Evolutionary conservation across 164 flowering plant genomes (phyloP).

Genomic region (Piper betle): DNA sequence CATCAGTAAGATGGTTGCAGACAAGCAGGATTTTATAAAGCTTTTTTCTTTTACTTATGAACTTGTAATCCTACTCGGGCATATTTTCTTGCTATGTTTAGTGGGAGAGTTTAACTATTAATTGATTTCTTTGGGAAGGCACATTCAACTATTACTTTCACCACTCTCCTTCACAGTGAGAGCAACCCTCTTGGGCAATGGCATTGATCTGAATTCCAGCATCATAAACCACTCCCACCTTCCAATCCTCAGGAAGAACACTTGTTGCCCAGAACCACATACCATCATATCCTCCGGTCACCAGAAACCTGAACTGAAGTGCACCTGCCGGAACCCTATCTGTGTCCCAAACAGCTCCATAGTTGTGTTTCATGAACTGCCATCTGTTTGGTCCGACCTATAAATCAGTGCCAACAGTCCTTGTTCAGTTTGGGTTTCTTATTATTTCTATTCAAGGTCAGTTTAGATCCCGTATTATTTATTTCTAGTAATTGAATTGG

Average conservation of each 20-base stretch:
- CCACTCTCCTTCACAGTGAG: conserved; percentile 39
- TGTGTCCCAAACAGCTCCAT: conserved; percentile 78
- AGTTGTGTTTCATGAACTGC: conserved; percentile 41
- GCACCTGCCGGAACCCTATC: conserved; percentile 53
- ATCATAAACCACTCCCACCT: conserved; percentile 43
- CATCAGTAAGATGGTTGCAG: too few species aligned
- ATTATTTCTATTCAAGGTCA: neutral
- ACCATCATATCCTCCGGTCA: conserved; percentile 63
- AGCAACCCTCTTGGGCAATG: conserved; percentile 69
- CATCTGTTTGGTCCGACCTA: conserved; percentile 15
- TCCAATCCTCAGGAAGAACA: conserved; percentile 73
- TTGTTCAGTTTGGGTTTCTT: too few species aligned
- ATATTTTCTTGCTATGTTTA: too few species aligned
- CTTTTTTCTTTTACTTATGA: too few species aligned
- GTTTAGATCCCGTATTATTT: too few species aligned
- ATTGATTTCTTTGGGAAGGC: too few species aligned
- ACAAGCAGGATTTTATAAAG: too few species aligned
- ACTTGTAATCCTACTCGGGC: too few species aligned
- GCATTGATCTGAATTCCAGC: conserved; percentile 57
- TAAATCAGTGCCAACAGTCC: too few species aligned
- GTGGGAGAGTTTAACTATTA: too few species aligned
- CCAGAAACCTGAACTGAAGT: conserved; percentile 54
- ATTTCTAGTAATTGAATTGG: neutral
- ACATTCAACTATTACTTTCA: neutral
- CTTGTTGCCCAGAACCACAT: conserved; percentile 42